phyloP scores from a whole-genome alignment of 1,284 basidiomycete species.

The Cryptococcus neoformans region DNA sequence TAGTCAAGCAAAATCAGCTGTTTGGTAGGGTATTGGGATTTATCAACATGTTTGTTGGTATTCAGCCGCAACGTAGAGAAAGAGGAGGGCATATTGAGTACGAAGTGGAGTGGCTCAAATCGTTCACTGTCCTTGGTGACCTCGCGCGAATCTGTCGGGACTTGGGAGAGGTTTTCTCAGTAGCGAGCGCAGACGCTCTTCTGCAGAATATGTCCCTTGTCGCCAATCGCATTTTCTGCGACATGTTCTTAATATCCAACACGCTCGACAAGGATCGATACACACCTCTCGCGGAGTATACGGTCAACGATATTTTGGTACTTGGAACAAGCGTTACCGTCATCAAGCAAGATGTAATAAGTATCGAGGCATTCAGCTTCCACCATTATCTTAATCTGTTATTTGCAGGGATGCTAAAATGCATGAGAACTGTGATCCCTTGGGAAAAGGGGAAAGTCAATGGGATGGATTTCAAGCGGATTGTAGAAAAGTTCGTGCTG shows the following conservation, averaged over 20 bases:
- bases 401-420: conserved; percentile 81
- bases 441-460: conserved; percentile 7
- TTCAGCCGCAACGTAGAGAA: conserved; percentile 85
- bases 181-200: conserved; percentile 59
- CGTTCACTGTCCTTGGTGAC: conserved; percentile 87
- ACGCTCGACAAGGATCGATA: conserved; percentile 66
- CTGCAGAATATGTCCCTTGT: conserved; percentile 67
- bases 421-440: conserved; percentile 14
- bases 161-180: conserved; percentile 72
- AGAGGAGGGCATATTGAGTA: conserved; percentile 81
- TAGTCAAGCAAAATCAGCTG: conserved; percentile 62
- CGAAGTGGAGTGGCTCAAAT: conserved; percentile 92
- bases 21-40: conserved; percentile 61
- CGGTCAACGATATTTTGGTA: conserved; percentile 31
- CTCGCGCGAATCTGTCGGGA: conserved; percentile 82
- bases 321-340: conserved; percentile 36
- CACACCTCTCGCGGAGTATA: conserved; percentile 59
- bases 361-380: conserved; percentile 55
- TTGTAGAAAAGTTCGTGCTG: conserved; percentile 20
- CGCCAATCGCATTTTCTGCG: conserved; percentile 67
- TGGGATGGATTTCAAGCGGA: conserved; percentile 11
- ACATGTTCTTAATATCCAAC: conserved; percentile 42
- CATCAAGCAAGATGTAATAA: conserved; percentile 69
- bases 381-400: conserved; percentile 94
- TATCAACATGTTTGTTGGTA: conserved; percentile 82